Evolutionary conservation across 2,329 filamentous ascomycete genomes (phyloP).

Genomic region (Aureobasidium sp.): DNA sequence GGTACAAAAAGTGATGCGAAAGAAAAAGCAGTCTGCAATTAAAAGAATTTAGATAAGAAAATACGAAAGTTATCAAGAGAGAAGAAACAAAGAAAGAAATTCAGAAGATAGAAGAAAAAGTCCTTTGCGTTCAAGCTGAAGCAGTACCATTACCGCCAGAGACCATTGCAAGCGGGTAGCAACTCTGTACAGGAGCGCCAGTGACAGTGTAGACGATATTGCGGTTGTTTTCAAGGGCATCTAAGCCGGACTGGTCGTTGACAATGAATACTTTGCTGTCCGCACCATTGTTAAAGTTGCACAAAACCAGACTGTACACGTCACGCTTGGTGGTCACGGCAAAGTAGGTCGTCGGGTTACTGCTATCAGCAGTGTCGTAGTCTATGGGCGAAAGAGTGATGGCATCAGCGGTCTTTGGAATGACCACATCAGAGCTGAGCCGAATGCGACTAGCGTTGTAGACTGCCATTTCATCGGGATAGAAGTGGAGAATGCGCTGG

Average conservation of each 20-base stretch:
- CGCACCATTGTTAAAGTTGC: slow-evolving; percentile 6
- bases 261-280: slow-evolving; percentile 8
- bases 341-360: not conserved
- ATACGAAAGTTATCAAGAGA: not conserved
- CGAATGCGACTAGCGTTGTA: slow-evolving; percentile 11
- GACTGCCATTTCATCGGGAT: slow-evolving; percentile 4
- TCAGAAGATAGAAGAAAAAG: not conserved
- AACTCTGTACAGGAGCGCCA: not conserved
- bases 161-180: not conserved
- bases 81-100: not conserved
- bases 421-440: not conserved
- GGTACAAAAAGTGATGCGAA: too few species aligned
- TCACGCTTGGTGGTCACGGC: not conserved
- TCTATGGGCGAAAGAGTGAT: slow-evolving; percentile 5
- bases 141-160: not conserved
- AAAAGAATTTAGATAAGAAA: not conserved
- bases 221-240: not conserved
- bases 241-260: slow-evolving; percentile 7
- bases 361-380: not conserved
- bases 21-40: too few species aligned
- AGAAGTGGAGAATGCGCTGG: slow-evolving; percentile 1
- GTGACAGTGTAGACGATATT: slow-evolving; percentile 1
- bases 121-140: not conserved
- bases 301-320: slow-evolving; percentile 6
- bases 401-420: slow-evolving; percentile 6